These are phyloP conservation scores for Trichosanthes truncata DNA, from an alignment of 306 rosid genomes.

Conservation along the genomic window DNA sequence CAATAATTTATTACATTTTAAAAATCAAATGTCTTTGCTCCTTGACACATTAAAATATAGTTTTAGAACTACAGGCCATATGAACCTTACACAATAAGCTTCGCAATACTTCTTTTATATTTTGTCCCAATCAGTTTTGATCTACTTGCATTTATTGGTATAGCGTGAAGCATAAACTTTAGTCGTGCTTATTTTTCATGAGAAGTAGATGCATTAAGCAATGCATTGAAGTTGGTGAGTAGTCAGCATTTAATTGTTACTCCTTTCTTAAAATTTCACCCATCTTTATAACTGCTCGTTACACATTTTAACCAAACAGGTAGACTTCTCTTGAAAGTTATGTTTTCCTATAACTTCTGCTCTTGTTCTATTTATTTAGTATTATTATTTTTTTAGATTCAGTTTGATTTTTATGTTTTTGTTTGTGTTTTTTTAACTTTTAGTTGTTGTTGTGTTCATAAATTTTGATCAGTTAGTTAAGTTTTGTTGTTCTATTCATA, in stretches of 20 bases:
- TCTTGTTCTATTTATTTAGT: too few relatives aligned
- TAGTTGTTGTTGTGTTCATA: too few relatives aligned
- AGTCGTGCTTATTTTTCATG: conserved; percentile 23
- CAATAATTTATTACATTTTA: not conserved
- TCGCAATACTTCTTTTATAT: not conserved
- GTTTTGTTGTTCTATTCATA: too few relatives aligned
- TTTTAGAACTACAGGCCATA: not conserved
- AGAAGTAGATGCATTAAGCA: conserved; percentile 66
- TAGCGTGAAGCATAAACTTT: not conserved
- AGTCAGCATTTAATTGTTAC: not conserved
- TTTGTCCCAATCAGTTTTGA: not conserved
- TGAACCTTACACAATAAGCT: not conserved
- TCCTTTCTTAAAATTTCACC: not conserved
- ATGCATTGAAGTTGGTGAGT: conserved; percentile 72
- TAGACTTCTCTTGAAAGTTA: too few relatives aligned
- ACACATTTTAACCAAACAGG: too few relatives aligned
- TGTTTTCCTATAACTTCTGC: too few relatives aligned
- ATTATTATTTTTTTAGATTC: too few relatives aligned
- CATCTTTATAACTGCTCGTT: too few relatives aligned
- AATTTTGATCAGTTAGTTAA: too few relatives aligned
- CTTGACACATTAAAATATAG: not conserved
- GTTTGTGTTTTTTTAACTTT: too few relatives aligned
- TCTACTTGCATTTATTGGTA: not conserved
- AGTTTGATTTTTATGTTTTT: too few relatives aligned
- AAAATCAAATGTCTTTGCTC: not conserved